Evolutionary conservation across 306 rosid species (phyloP).

Genomic region (Inga leiocalycina): DNA sequence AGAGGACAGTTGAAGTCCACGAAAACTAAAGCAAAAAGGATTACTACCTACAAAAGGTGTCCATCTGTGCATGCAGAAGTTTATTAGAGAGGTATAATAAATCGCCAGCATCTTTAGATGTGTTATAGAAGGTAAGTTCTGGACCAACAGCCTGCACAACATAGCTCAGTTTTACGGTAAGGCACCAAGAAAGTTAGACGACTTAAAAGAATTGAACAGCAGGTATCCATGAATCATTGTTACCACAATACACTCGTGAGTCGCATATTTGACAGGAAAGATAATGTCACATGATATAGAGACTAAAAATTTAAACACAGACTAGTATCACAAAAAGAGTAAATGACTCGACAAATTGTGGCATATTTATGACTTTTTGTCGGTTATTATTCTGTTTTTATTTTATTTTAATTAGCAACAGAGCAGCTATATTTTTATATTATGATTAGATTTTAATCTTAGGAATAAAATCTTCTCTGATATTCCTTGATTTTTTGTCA

Average conservation of each 20-base stretch:
- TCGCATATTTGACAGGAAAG: conserved; percentile 8
- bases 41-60: conserved; percentile 81
- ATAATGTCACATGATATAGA: background rate
- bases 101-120: conserved; percentile 74
- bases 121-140: conserved; percentile 85
- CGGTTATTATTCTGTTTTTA: background rate
- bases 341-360: background rate
- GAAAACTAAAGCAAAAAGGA: conserved; percentile 11
- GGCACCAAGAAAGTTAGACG: background rate
- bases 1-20: background rate
- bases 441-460: background rate
- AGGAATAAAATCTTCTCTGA: background rate
- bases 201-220: background rate
- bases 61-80: conserved; percentile 88
- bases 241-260: conserved; percentile 13
- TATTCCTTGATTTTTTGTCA: background rate
- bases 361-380: background rate
- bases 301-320: background rate
- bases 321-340: background rate
- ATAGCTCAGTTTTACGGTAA: conserved; percentile 32
- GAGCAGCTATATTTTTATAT: background rate
- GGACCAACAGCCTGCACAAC: conserved; percentile 83
- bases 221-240: conserved; percentile 12
- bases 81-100: conserved; percentile 67
- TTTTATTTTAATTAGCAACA: background rate